Conservation (phyloP, 106 monocot species). For the Dioscorea zingiberensis region DNA sequence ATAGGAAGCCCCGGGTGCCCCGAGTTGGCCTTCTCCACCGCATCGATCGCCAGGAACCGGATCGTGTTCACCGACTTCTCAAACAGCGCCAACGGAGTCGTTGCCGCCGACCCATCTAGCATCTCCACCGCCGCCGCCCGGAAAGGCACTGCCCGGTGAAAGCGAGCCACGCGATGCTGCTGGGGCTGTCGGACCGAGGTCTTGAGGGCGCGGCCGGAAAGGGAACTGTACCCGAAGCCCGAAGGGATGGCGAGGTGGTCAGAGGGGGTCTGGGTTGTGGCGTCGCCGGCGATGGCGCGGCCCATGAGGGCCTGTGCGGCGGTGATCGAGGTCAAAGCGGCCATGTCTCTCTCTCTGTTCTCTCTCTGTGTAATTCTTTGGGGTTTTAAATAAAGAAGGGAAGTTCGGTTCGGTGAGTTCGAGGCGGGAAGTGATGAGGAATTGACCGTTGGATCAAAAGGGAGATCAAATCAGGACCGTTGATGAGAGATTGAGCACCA, state of each 20-base stretch:
- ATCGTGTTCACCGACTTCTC: slow-evolving; percentile 97
- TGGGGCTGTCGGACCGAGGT: background rate
- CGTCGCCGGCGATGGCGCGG: slow-evolving; percentile 24
- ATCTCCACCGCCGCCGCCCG: slow-evolving; percentile 62
- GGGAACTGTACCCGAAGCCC: slow-evolving; percentile 21
- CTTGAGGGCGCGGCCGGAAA: slow-evolving; percentile 28
- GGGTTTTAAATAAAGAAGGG: too few relatives aligned
- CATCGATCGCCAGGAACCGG: slow-evolving; percentile 82
- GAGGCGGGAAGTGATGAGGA: background rate
- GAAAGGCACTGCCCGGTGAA: background rate
- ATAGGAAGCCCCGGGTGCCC: slow-evolving; percentile 95
- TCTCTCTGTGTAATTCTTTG: background rate
- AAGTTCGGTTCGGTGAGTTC: too few relatives aligned
- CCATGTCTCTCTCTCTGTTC: slow-evolving; percentile 22
- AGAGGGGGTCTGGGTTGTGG: background rate
- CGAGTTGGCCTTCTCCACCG: slow-evolving; percentile 96
- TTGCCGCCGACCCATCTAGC: slow-evolving; percentile 23
- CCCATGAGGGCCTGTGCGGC: slow-evolving; percentile 32
- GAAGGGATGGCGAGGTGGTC: slow-evolving; percentile 17
- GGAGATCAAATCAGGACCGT: background rate
- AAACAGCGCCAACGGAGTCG: slow-evolving; percentile 34
- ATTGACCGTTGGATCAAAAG: background rate
- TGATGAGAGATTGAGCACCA: background rate
- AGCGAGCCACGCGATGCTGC: background rate
- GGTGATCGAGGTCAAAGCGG: slow-evolving; percentile 39